These are phyloP conservation scores for Rubia tinctorum DNA, from an alignment of 305 asterid genomes.

Conservation along the genomic window DNA sequence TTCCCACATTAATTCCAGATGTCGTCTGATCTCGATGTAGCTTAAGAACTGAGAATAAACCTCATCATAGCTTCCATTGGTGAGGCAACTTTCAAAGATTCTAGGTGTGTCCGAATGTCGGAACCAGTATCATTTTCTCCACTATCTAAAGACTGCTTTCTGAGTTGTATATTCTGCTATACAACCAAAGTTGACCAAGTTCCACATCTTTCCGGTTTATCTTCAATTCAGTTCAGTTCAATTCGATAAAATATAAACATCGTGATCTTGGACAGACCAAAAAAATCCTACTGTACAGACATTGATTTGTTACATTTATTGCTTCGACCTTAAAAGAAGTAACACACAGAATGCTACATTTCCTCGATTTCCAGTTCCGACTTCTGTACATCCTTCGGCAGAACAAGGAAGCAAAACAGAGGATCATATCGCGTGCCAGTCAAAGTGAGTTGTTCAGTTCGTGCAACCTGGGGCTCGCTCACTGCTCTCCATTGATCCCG, in stretches of 20 bases:
- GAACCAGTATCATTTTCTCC: slow-evolving; percentile 9
- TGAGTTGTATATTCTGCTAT: background rate
- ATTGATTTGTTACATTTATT: slow-evolving; percentile 41
- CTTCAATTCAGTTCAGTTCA: too few species aligned
- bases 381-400: slow-evolving; percentile 42
- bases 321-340: slow-evolving; percentile 27
- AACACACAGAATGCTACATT: slow-evolving; percentile 21
- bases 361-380: slow-evolving; percentile 25
- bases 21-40: background rate
- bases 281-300: slow-evolving; percentile 34
- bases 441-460: slow-evolving; percentile 5
- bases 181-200: background rate
- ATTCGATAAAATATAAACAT: too few species aligned
- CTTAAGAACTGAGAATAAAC: background rate
- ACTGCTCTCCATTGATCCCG: slow-evolving; percentile 83
- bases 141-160: background rate
- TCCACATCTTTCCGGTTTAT: background rate
- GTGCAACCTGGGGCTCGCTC: slow-evolving; percentile 21
- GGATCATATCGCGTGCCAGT: slow-evolving; percentile 11
- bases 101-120: slow-evolving; percentile 10
- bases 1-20: background rate
- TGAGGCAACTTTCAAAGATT: slow-evolving; percentile 27
- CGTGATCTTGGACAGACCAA: slow-evolving; percentile 3
- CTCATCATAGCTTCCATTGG: slow-evolving; percentile 8
- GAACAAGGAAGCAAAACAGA: slow-evolving; percentile 25